Evolutionary conservation across 2,329 filamentous ascomycete genomes (phyloP).

Genomic region (Laburnicola sp.): DNA sequence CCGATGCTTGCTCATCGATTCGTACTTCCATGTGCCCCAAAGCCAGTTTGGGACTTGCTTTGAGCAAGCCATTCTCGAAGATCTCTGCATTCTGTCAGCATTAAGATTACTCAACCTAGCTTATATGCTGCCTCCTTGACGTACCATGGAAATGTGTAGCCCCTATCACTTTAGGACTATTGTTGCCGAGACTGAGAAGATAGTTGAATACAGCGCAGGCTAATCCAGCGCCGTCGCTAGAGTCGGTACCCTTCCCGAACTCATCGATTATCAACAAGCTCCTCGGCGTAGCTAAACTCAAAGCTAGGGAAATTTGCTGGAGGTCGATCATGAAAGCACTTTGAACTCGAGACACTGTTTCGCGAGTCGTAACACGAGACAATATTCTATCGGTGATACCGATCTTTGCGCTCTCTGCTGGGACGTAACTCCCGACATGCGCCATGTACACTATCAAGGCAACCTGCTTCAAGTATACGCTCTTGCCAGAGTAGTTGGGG

Average conservation of each 20-base stretch:
- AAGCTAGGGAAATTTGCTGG: conserved; percentile 78
- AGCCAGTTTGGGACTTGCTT: conserved; percentile 53
- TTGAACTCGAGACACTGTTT: conserved; percentile 65
- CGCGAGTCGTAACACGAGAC: conserved; percentile 77
- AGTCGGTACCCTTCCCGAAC: conserved; percentile 74
- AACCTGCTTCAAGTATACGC: conserved; percentile 90
- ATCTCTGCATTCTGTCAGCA: conserved; percentile 58
- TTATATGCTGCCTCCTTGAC: neutral
- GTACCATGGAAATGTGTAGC: conserved; percentile 66
- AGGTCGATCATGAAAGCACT: conserved; percentile 80
- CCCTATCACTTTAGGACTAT: conserved; percentile 62
- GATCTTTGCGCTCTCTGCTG: conserved; percentile 73
- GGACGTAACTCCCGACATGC: conserved; percentile 87
- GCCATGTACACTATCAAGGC: conserved; percentile 90
- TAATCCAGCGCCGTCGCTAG: conserved; percentile 65
- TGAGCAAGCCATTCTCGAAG: conserved; percentile 66
- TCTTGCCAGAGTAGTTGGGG: conserved; percentile 96
- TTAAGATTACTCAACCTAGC: conserved; percentile 51
- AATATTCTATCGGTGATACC: conserved; percentile 92
- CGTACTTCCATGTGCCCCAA: conserved; percentile 75
- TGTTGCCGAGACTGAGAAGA: conserved; percentile 53
- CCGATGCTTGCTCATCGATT: conserved; percentile 57
- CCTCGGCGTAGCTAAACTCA: conserved; percentile 71
- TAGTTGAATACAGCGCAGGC: conserved; percentile 64
- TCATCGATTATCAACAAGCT: conserved; percentile 92